Evolutionary conservation across 768 basidiomycete species (phyloP).

Genomic region (Lactarius vividus): DNA sequence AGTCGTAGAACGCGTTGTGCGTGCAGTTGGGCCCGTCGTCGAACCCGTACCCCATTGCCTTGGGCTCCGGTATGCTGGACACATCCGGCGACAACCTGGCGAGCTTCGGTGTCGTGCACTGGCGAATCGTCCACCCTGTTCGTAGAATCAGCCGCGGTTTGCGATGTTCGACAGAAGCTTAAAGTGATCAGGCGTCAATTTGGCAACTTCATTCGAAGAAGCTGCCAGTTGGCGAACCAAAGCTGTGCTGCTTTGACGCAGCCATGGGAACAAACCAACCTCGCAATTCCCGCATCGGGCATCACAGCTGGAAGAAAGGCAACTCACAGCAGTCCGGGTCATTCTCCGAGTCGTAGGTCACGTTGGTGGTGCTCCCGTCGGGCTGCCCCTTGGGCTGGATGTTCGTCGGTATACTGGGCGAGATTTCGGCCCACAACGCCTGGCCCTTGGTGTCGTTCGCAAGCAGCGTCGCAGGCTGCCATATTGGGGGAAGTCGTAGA

Average conservation of each 20-base stretch:
- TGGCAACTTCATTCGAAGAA: not conserved
- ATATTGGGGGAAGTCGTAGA: constrained; percentile 12
- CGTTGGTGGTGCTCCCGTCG: constrained; percentile 6
- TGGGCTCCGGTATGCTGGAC: constrained; percentile 51
- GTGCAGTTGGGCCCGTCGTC: too few species aligned
- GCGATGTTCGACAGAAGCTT: not conserved
- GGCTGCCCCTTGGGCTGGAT: constrained; percentile 39
- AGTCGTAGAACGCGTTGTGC: too few species aligned
- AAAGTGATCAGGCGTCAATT: not conserved
- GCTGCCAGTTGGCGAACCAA: not conserved
- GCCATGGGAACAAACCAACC: not conserved
- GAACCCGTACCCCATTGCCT: constrained; percentile 56
- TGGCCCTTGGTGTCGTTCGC: constrained; percentile 22
- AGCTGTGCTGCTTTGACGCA: not conserved
- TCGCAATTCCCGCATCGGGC: not conserved
- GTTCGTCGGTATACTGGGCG: constrained; percentile 42
- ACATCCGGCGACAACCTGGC: constrained; percentile 46
- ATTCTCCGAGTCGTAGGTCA: constrained; percentile 21
- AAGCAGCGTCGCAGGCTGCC: constrained; percentile 9
- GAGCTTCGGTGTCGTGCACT: constrained; percentile 50
- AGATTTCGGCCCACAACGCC: constrained; percentile 44
- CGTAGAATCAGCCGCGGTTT: not conserved
- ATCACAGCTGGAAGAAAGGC: not conserved
- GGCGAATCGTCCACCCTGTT: constrained; percentile 42
- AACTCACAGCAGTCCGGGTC: constrained; percentile 27